A percentile compares a stretch with the other conserved stretches of the same genome.
These are phyloP conservation scores for Polygonum maritimum DNA, from an alignment of 148 eudicot species.

Conservation along the genomic window DNA sequence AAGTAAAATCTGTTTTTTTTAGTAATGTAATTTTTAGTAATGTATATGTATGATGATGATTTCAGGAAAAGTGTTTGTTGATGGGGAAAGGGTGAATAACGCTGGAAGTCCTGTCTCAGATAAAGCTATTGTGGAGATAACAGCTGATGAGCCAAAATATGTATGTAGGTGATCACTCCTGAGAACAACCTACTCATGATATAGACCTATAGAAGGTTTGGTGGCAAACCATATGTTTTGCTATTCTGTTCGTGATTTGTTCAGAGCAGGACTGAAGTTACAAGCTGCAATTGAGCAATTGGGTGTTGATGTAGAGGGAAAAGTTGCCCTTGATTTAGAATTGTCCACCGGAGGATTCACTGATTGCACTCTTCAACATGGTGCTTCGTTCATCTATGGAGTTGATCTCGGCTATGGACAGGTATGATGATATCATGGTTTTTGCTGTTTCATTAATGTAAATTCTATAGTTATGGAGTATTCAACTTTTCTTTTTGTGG, in stretches of 20 bases:
- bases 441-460: no score
- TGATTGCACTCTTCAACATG: slow-evolving; percentile 91
- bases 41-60: neutral
- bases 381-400: slow-evolving; percentile 81
- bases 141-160: slow-evolving; percentile 91
- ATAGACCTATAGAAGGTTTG: no score
- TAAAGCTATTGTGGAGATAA: slow-evolving; percentile 83
- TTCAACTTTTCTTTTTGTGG: no score
- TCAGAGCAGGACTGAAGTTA: slow-evolving; percentile 91
- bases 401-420: slow-evolving; percentile 98
- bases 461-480: no score
- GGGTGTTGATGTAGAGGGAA: slow-evolving; percentile 69
- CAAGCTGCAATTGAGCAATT: slow-evolving; percentile 93
- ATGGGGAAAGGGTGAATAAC: slow-evolving; percentile 74
- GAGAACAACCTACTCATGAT: slow-evolving; percentile 10
- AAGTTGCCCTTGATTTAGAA: slow-evolving; percentile 94
- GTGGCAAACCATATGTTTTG: neutral
- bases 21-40: no score
- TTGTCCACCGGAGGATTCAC: slow-evolving; percentile 97
- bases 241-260: slow-evolving; percentile 19
- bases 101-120: slow-evolving; percentile 89
- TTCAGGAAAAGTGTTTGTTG: slow-evolving; percentile 80
- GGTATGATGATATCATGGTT: slow-evolving; percentile 21
- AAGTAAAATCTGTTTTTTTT: neutral
- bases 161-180: slow-evolving; percentile 99